Evolutionary conservation across 441 rosid species (phyloP).

Genomic region (Capsella rubella): DNA sequence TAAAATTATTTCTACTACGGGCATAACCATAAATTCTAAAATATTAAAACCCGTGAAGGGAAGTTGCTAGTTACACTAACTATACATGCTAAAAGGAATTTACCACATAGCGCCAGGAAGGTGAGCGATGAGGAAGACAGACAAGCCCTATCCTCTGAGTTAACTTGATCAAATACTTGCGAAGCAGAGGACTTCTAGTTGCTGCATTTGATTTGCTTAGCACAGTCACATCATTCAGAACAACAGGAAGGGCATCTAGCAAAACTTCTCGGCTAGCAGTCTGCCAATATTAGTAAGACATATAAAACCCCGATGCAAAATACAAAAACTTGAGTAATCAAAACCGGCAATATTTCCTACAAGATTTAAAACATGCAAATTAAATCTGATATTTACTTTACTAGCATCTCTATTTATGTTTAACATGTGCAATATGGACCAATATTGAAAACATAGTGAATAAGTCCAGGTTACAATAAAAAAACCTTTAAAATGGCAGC

Average conservation of each 20-base stretch:
- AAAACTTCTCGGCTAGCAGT: slow-evolving; percentile 71
- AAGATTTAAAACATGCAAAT: too few relatives aligned
- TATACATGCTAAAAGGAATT: slow-evolving; percentile 27
- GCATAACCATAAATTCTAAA: slow-evolving; percentile 1
- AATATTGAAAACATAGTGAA: neutral
- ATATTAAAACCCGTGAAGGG: slow-evolving; percentile 14
- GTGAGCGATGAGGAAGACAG: slow-evolving; percentile 82
- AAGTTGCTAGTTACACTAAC: slow-evolving; percentile 13
- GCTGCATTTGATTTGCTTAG: slow-evolving; percentile 69
- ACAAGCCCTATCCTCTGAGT: slow-evolving; percentile 86
- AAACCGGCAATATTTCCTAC: neutral
- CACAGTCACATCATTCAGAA: slow-evolving; percentile 66
- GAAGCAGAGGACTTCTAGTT: slow-evolving; percentile 79
- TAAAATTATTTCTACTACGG: neutral
- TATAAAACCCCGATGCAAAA: slow-evolving; percentile 37
- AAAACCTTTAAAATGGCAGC: slow-evolving; percentile 90
- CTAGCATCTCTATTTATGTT: neutral
- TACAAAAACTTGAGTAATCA: slow-evolving; percentile 5
- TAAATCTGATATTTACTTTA: neutral
- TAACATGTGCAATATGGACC: neutral
- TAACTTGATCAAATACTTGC: slow-evolving; percentile 81
- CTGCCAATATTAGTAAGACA: slow-evolving; percentile 56
- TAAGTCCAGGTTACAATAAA: slow-evolving; percentile 17
- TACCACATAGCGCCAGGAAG: slow-evolving; percentile 90
- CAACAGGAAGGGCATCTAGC: slow-evolving; percentile 61